phyloP scores from a whole-genome alignment of 23 red algal genomes.

The Gracilariopsis chorda region DNA sequence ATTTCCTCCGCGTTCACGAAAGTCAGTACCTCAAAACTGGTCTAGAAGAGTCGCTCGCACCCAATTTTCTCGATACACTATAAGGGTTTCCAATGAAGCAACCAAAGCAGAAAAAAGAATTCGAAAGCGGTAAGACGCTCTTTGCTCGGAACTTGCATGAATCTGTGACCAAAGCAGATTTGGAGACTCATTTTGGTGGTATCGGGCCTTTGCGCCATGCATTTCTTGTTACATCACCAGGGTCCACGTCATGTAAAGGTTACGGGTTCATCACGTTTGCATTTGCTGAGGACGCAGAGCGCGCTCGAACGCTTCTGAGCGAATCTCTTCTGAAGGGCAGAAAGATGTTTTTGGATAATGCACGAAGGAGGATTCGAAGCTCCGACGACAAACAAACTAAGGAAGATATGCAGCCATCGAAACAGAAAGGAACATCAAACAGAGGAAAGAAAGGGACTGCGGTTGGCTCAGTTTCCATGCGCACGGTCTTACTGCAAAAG shows the following conservation, averaged over 20 bases:
- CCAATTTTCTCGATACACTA: no score
- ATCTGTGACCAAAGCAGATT: slow-evolving; percentile 28
- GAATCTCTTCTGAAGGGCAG: slow-evolving; percentile 30
- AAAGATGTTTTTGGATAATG: slow-evolving; percentile 40
- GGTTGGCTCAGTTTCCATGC: slow-evolving; percentile 27
- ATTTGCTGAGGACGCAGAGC: slow-evolving; percentile 48
- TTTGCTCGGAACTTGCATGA: slow-evolving; percentile 65
- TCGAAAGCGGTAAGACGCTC: slow-evolving; percentile 17
- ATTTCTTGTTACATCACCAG: slow-evolving; percentile 51
- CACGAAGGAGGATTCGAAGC: slow-evolving; percentile 17
- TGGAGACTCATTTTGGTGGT: slow-evolving; percentile 46
- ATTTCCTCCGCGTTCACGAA: no score
- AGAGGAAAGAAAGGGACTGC: background rate
- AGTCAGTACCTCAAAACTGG: no score
- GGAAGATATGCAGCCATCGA: background rate
- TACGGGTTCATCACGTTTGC: slow-evolving; percentile 82
- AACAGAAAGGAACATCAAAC: background rate
- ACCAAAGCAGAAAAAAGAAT: background rate
- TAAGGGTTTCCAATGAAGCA: background rate
- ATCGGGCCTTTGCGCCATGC: slow-evolving; percentile 64
- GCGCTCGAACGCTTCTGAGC: slow-evolving; percentile 35
- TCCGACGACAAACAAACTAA: background rate
- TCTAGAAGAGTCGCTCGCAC: no score
- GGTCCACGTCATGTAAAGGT: slow-evolving; percentile 34
- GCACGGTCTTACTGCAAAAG: slow-evolving; percentile 24